phyloP scores from a whole-genome alignment of 257 asterid species.

The Fraxinus pennsylvanica region DNA sequence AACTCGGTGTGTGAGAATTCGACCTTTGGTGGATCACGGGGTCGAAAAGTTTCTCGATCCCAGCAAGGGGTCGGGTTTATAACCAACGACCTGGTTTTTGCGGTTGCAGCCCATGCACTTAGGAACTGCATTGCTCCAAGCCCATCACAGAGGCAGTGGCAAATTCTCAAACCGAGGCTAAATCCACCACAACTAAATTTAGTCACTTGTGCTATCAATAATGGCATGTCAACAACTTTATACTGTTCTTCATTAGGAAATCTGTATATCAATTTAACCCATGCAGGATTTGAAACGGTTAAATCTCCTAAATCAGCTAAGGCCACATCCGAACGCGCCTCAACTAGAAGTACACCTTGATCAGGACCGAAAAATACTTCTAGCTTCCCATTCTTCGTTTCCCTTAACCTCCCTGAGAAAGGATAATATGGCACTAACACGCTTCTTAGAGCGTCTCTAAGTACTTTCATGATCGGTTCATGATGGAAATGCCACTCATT shows the following conservation, averaged over 20 bases:
- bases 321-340: constrained; percentile 58
- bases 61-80: constrained; percentile 60
- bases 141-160: constrained; percentile 92
- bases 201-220: constrained; percentile 80
- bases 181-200: constrained; percentile 76
- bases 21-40: constrained; percentile 59
- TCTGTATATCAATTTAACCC: constrained; percentile 59
- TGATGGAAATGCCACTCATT: constrained; percentile 5
- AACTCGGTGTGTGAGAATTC: constrained; percentile 65
- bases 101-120: constrained; percentile 75
- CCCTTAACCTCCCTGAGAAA: constrained; percentile 74
- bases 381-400: constrained; percentile 61
- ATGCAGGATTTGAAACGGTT: constrained; percentile 74
- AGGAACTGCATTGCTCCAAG: constrained; percentile 90
- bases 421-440: constrained; percentile 82
- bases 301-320: constrained; percentile 68
- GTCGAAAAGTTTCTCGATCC: constrained; percentile 68
- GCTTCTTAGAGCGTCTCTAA: constrained; percentile 59
- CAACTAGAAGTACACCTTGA: constrained; percentile 71
- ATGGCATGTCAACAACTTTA: constrained; percentile 81
- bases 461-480: constrained; percentile 32
- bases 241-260: constrained; percentile 71
- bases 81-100: constrained; percentile 52
- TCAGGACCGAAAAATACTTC: constrained; percentile 67
- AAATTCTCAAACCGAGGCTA: constrained; percentile 75